These are phyloP conservation scores for Xanthoconium purpureum DNA, from an alignment of 768 basidiomycete genomes.

Conservation along the genomic window DNA sequence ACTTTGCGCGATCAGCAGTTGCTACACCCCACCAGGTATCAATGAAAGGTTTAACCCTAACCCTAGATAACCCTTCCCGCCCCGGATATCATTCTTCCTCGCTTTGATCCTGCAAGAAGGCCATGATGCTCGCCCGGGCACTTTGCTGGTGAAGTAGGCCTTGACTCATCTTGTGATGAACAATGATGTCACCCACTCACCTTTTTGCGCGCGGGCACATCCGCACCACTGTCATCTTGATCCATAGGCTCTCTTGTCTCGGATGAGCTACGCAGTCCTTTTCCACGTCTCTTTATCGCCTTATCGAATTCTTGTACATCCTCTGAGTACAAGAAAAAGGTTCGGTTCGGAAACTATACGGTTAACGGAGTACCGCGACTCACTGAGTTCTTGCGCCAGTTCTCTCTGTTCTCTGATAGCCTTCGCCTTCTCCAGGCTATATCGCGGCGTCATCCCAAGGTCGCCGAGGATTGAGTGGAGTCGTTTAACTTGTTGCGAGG, in stretches of 20 bases:
- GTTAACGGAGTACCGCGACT: constrained; percentile 19
- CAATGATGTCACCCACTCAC: constrained; percentile 30
- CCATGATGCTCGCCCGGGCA: constrained; percentile 61
- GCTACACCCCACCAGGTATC: background rate
- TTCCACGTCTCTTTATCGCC: constrained; percentile 36
- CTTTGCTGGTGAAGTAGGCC: constrained; percentile 32
- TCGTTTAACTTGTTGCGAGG: constrained; percentile 61
- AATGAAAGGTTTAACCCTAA: too few relatives aligned
- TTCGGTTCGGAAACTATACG: background rate
- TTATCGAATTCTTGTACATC: constrained; percentile 73
- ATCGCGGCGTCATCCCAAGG: constrained; percentile 76
- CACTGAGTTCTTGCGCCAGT: constrained; percentile 74
- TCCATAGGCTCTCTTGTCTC: constrained; percentile 29
- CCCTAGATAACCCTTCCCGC: too few relatives aligned
- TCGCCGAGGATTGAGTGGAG: constrained; percentile 63
- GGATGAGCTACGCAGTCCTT: constrained; percentile 6
- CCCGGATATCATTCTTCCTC: constrained; percentile 41
- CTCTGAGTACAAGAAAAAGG: constrained; percentile 40
- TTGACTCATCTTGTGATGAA: background rate
- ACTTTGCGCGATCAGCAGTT: too few relatives aligned
- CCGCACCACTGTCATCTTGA: constrained; percentile 33
- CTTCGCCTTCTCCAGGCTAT: constrained; percentile 80
- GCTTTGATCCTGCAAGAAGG: constrained; percentile 71
- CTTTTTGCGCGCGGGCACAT: constrained; percentile 38
- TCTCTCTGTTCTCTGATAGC: constrained; percentile 71